Evolutionary conservation across 768 basidiomycete genomes (phyloP).

Genomic region (Chiua virens): DNA sequence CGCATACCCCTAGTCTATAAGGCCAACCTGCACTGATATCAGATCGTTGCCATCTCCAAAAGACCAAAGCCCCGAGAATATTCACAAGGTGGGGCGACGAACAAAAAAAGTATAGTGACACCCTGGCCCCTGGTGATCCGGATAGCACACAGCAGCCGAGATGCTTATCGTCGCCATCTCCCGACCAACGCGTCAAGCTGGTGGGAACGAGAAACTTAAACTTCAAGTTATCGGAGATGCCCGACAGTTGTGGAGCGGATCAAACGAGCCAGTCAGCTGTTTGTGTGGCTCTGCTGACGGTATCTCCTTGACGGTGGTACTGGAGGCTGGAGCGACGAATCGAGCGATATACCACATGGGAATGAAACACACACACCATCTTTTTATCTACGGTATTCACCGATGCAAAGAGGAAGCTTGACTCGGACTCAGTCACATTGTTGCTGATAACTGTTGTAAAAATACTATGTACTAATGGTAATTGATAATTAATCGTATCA

Average conservation of each 20-base stretch:
- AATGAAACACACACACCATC: no score
- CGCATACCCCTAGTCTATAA: neutral
- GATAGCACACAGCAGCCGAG: neutral
- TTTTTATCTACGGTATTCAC: no score
- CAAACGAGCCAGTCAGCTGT: neutral
- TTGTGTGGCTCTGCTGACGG: neutral
- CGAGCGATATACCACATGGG: no score
- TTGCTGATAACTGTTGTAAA: no score
- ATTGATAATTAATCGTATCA: no score
- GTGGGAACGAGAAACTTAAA: conserved; percentile 5
- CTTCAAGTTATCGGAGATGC: conserved; percentile 13
- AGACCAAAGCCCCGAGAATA: conserved; percentile 4
- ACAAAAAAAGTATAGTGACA: neutral
- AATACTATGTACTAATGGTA: no score
- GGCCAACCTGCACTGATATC: conserved; percentile 14
- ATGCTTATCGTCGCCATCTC: no score
- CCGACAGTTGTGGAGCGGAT: conserved; percentile 13
- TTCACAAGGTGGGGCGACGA: no score
- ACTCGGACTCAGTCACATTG: no score
- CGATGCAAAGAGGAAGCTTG: no score
- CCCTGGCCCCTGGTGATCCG: conserved; percentile 18
- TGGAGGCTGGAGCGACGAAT: no score
- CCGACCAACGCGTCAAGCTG: neutral
- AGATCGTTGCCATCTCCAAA: conserved; percentile 15
- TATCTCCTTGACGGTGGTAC: conserved; percentile 14